Evolutionary conservation across 306 rosid species (phyloP), one percentile per base, ranked within the genome.

Genomic region (Rosa rugosa): DNA sequence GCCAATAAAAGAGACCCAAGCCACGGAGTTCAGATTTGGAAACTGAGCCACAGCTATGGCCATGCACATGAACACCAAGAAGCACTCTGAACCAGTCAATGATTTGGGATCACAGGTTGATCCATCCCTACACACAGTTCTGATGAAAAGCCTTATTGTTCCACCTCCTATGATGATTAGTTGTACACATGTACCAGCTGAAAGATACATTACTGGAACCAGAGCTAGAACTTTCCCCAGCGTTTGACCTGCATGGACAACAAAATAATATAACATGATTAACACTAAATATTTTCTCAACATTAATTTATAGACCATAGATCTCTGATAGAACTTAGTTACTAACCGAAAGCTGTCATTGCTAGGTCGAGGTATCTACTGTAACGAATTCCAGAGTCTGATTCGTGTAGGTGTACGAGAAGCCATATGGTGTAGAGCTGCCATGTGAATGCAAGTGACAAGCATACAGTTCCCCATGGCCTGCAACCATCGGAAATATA

Each of bases 341-440:
- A 40, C 71, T 67, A 75, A 90, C 94, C 94, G 8, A 90, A 90
- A 6, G 92, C 84, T 18, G 84, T 91, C 73, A 41, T 59, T 12
- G 83, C 71, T 20, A 90, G 92, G 76, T 82, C 85, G 62, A 88
- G 88, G 83, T 90, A 90, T 80, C 94, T 88, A 63, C 88, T 75
- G 66, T 85, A 83, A 49, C 94, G 92, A 69, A 82, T 75, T 73
- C 92, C 94, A 0, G 73, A 38, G 23, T 88, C 88, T 1, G 92
- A 85, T 65, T 90, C 94, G 14, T 90, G 94, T 11, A 90, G 89
- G 38, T 83, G 89, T 8, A 90, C 86, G 0, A 90, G 88, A 57
- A 90, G 47, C 94, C 94, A 90, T 40, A 85, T 74, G 34, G 94
- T 90, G 86, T 90, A 90, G 12, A 90, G 85, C 51, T 90, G 94